phyloP scores from a whole-genome alignment of 2,329 filamentous ascomycete species.

The Fusarium burgessii region DNA sequence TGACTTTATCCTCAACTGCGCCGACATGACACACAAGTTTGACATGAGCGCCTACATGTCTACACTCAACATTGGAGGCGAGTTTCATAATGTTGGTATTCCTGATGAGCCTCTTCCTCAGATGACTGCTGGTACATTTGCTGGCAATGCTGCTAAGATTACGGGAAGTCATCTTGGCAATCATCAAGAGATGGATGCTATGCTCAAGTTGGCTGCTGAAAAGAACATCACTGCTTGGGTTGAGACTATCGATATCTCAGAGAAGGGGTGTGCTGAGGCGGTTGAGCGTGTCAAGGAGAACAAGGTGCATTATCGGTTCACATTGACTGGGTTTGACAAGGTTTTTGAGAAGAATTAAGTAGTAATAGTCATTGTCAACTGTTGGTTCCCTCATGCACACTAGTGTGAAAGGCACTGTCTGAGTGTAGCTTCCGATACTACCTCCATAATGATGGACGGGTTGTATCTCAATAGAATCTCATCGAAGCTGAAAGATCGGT shows the following conservation, averaged over 20 bases:
- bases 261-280: conserved; percentile 76
- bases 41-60: conserved; percentile 64
- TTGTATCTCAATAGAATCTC: too few relatives aligned
- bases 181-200: conserved; percentile 68
- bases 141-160: conserved; percentile 64
- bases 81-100: conserved; percentile 70
- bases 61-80: conserved; percentile 63
- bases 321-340: conserved; percentile 75
- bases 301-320: conserved; percentile 79
- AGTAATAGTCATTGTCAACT: not conserved
- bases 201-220: conserved; percentile 68
- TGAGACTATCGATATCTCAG: conserved; percentile 72
- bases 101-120: conserved; percentile 62
- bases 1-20: conserved; percentile 64
- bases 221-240: conserved; percentile 69
- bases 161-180: conserved; percentile 71
- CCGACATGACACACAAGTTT: conserved; percentile 65
- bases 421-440: too few relatives aligned
- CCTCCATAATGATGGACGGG: too few relatives aligned
- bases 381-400: too few relatives aligned
- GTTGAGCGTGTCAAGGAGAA: conserved; percentile 77
- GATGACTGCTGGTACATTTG: conserved; percentile 57
- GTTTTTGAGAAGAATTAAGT: conserved; percentile 59
- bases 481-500: too few relatives aligned
- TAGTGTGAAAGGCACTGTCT: too few relatives aligned